A percentile compares a stretch with the other conserved stretches of the same genome.
phyloP scores from a whole-genome alignment of 768 basidiomycete genomes.

The Rhizopogon rudus region DNA sequence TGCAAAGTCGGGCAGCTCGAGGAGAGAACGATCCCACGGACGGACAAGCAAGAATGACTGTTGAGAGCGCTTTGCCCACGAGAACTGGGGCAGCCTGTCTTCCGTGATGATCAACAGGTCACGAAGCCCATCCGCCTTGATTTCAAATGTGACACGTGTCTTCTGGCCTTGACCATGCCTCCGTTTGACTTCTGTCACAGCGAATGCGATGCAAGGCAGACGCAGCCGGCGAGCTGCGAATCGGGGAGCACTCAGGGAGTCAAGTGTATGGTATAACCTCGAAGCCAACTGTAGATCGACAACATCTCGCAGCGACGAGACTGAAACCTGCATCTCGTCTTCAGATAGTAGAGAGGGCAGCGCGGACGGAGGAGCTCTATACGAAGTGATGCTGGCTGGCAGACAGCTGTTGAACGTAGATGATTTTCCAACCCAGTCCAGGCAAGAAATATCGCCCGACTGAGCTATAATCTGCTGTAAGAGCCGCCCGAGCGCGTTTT shows the following conservation, averaged over 20 bases:
- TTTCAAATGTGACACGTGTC: neutral
- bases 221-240: neutral
- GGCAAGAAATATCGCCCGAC: neutral
- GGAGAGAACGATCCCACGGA: neutral
- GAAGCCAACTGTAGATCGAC: neutral
- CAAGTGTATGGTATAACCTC: neutral
- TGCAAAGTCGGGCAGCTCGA: neutral
- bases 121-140: neutral
- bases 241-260: neutral
- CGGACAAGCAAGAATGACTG: neutral
- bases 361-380: neutral
- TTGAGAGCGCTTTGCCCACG: neutral
- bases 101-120: neutral
- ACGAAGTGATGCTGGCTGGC: neutral
- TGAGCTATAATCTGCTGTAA: neutral
- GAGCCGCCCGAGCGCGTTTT: neutral
- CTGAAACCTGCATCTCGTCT: neutral
- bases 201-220: neutral
- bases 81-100: neutral
- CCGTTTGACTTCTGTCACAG: neutral
- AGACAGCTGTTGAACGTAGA: neutral
- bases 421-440: neutral
- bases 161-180: neutral
- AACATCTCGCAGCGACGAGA: neutral
- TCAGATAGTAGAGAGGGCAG: neutral